Percentiles rank a stretch among this genome's conserved stretches.
Conservation (phyloP, 176 grass and related monocot genomes). For the Triticum dicoccoides region DNA sequence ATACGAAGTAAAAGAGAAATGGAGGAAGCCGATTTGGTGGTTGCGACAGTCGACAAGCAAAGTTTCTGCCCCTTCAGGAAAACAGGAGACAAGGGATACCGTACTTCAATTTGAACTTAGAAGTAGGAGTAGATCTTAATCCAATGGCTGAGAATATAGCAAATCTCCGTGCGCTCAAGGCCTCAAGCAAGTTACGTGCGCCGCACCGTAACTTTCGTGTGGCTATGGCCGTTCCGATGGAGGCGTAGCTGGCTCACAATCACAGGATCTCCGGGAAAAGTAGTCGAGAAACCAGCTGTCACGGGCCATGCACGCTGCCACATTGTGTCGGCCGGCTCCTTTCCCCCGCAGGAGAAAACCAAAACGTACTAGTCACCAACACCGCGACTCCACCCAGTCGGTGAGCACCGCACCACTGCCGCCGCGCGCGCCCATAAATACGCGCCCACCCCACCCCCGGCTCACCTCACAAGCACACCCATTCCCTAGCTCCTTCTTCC, state of each 20-base stretch:
- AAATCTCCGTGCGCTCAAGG: background rate
- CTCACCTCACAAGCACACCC: background rate
- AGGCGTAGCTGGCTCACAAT: background rate
- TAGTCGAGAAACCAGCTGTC: slow-evolving; percentile 29
- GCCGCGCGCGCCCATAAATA: slow-evolving; percentile 33
- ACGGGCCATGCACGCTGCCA: slow-evolving; percentile 24
- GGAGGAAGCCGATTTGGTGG: too few species aligned
- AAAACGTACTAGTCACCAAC: slow-evolving; percentile 25
- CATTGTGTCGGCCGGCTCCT: slow-evolving; percentile 38
- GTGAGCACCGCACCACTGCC: background rate
- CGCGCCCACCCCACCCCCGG: background rate
- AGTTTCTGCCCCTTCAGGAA: too few species aligned
- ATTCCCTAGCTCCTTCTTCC: background rate
- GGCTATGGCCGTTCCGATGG: background rate
- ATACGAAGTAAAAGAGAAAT: too few species aligned
- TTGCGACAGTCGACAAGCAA: too few species aligned
- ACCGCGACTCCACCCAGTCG: background rate
- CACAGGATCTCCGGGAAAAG: slow-evolving; percentile 29
- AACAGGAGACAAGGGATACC: too few species aligned
- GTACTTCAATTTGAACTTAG: too few species aligned
- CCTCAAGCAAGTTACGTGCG: background rate
- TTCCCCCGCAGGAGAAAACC: slow-evolving; percentile 31
- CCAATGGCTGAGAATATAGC: too few species aligned
- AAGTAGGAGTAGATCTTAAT: too few species aligned
- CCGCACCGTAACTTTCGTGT: background rate